Conservation (phyloP, 2,329 filamentous ascomycete species). For the Phialophora macrospora region DNA sequence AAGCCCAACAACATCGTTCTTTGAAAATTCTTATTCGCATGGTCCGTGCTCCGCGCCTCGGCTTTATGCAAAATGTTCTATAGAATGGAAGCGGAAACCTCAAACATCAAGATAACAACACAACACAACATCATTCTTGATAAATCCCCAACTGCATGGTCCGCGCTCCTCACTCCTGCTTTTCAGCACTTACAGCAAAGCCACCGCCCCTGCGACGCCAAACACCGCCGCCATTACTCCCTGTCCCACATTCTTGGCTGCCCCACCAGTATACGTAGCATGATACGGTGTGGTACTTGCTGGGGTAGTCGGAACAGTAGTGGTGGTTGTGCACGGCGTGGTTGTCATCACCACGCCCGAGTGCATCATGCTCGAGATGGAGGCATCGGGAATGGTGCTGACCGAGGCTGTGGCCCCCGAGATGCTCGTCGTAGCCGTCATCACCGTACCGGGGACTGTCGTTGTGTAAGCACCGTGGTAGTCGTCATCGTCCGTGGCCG, state of each 20-base stretch:
- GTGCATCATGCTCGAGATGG: background rate
- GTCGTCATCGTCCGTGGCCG: constrained; percentile 1
- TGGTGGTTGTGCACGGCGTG: constrained; percentile 23
- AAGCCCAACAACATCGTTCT: background rate
- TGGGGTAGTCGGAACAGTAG: constrained; percentile 1
- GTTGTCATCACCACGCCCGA: constrained; percentile 18
- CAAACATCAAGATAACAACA: background rate
- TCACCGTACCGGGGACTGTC: constrained; percentile 27
- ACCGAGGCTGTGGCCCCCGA: background rate
- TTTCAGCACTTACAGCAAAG: constrained; percentile 19
- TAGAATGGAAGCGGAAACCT: background rate
- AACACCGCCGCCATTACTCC: constrained; percentile 27
- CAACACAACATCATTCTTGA: background rate
- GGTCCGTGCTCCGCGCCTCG: background rate
- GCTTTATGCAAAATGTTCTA: background rate
- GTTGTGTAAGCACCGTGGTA: constrained; percentile 19
- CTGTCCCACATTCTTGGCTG: constrained; percentile 14
- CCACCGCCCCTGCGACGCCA: constrained; percentile 30
- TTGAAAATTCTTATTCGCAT: background rate
- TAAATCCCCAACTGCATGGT: background rate
- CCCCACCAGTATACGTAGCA: constrained; percentile 24
- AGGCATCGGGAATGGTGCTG: constrained; percentile 11
- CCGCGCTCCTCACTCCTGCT: background rate
- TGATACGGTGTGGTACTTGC: constrained; percentile 5
- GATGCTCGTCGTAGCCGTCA: constrained; percentile 22